Conservation (phyloP, 208 protist genomes). For the Leishmania tarentolae region DNA sequence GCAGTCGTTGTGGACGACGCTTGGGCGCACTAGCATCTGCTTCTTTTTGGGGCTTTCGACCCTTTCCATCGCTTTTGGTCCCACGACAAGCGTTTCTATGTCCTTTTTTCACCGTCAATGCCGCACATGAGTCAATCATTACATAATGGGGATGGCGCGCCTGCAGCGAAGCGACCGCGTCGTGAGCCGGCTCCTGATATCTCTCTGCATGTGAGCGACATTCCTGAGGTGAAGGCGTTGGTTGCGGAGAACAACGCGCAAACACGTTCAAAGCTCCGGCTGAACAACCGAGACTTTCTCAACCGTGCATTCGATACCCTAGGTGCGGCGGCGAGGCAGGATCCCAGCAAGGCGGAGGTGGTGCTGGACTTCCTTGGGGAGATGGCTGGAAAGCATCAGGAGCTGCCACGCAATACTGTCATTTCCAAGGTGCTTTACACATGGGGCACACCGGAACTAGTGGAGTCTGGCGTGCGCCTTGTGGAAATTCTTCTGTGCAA, state of each 20-base stretch:
- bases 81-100: background rate
- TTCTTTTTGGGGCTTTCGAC: background rate
- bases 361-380: conserved; percentile 49
- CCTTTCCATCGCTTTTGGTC: background rate
- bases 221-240: conserved; percentile 52
- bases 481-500: conserved; percentile 34
- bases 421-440: conserved; percentile 67
- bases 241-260: conserved; percentile 67
- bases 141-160: background rate
- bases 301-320: conserved; percentile 65
- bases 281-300: conserved; percentile 61
- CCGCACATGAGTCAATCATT: background rate
- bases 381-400: conserved; percentile 44
- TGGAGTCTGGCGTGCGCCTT: conserved; percentile 35
- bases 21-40: background rate
- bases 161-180: conserved; percentile 17
- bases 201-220: conserved; percentile 35
- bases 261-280: conserved; percentile 43
- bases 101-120: background rate
- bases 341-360: conserved; percentile 10
- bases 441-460: conserved; percentile 37
- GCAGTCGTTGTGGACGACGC: no score
- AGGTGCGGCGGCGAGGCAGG: conserved; percentile 29
- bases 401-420: conserved; percentile 55
- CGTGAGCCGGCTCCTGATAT: conserved; percentile 44